Evolutionary conservation across 83 land plant species (phyloP).

Genomic region (Picea engelmannii): DNA sequence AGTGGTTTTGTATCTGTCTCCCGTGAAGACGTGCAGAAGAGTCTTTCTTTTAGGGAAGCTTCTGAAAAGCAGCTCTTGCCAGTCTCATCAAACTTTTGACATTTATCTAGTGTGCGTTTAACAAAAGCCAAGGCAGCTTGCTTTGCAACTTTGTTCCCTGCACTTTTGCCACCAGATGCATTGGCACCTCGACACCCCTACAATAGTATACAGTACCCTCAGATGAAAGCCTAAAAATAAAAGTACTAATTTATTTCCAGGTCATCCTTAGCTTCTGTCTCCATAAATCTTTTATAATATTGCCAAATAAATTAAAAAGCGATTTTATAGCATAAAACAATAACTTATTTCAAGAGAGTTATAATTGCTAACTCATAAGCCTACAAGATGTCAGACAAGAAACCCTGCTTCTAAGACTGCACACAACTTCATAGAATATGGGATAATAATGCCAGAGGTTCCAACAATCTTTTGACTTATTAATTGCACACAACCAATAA

Average conservation of each 20-base stretch:
- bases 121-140: conserved; percentile 84
- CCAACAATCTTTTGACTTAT: neutral
- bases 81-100: conserved; percentile 47
- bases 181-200: conserved; percentile 53
- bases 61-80: conserved; percentile 74
- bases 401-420: neutral
- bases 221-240: conserved; percentile 11
- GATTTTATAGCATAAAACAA: neutral
- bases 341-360: neutral
- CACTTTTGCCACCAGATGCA: conserved; percentile 58
- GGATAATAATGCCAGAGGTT: neutral
- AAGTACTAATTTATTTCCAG: neutral
- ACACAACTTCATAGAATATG: neutral
- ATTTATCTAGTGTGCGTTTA: conserved; percentile 60
- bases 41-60: conserved; percentile 35
- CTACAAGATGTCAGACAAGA: neutral
- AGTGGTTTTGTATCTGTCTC: conserved; percentile 21
- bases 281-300: neutral
- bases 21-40: conserved; percentile 25
- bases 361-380: neutral
- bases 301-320: neutral
- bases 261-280: neutral
- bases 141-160: conserved; percentile 62
- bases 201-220: conserved; percentile 16
- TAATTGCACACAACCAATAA: neutral